These are phyloP conservation scores for Clavispora vitiphila DNA, from an alignment of 805 yeast species.

Conservation along the genomic window DNA sequence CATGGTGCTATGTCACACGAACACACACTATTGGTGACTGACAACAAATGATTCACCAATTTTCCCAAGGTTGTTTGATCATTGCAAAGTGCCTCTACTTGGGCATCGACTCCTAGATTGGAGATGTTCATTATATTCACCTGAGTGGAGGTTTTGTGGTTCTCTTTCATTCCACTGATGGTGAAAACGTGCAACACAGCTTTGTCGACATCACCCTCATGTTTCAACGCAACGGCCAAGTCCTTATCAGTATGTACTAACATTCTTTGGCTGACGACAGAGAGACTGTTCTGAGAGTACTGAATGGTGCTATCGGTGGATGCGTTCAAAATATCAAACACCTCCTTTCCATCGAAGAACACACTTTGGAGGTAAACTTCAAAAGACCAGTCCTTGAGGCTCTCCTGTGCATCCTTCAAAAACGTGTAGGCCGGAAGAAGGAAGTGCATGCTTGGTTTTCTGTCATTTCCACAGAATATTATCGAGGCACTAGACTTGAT, in stretches of 20 bases:
- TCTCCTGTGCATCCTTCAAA: background rate
- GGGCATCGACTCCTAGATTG: background rate
- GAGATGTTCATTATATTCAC: background rate
- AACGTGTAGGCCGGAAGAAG: background rate
- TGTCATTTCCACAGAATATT: conserved; percentile 13
- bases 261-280: conserved; percentile 10
- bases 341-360: background rate
- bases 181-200: conserved; percentile 2
- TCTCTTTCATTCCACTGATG: background rate
- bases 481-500: conserved; percentile 17
- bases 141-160: background rate
- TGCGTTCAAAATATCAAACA: conserved; percentile 6
- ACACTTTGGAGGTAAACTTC: conserved; percentile 3
- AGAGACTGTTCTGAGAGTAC: background rate
- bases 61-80: background rate
- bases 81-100: background rate
- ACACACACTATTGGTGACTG: background rate
- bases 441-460: background rate
- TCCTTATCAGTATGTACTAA: conserved; percentile 1
- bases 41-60: background rate
- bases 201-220: background rate
- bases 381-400: background rate
- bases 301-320: conserved; percentile 4
- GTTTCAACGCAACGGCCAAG: conserved; percentile 2
- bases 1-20: background rate